Evolutionary conservation across 1,284 basidiomycete genomes (phyloP).

Genomic region (Pterulicium gracile): DNA sequence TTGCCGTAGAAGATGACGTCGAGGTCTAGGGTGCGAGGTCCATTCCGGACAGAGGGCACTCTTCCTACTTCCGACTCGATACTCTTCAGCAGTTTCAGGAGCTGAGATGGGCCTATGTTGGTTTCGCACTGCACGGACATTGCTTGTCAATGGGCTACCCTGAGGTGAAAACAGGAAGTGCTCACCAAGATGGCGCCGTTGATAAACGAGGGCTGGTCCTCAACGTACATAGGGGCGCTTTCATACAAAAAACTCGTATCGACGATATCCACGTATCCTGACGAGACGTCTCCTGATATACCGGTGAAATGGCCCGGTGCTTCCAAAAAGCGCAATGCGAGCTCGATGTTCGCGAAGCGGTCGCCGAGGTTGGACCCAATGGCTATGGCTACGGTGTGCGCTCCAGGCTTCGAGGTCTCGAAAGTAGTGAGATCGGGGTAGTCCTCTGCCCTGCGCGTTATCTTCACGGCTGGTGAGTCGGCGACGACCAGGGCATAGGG

Average conservation of each 20-base stretch:
- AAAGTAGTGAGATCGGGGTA: slow-evolving; percentile 15
- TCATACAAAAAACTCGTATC: slow-evolving; percentile 92
- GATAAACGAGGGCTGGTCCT: slow-evolving; percentile 81
- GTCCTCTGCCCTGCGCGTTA: slow-evolving; percentile 33
- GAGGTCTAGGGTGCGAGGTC: slow-evolving; percentile 86
- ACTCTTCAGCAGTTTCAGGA: slow-evolving; percentile 64
- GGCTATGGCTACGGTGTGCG: slow-evolving; percentile 54
- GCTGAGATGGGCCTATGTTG: slow-evolving; percentile 45
- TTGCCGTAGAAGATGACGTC: slow-evolving; percentile 81
- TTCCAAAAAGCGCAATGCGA: slow-evolving; percentile 56
- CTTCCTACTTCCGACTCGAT: slow-evolving; percentile 77
- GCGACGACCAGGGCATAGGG: slow-evolving; percentile 72
- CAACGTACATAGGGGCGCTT: slow-evolving; percentile 92
- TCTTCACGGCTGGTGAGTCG: slow-evolving; percentile 47
- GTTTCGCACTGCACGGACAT: slow-evolving; percentile 60
- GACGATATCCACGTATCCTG: slow-evolving; percentile 33
- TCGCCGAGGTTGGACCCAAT: slow-evolving; percentile 91
- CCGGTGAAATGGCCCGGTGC: slow-evolving; percentile 21
- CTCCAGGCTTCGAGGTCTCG: background rate
- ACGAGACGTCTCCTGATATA: slow-evolving; percentile 11
- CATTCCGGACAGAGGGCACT: slow-evolving; percentile 74
- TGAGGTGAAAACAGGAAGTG: slow-evolving; percentile 9
- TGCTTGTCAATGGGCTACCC: too few relatives aligned
- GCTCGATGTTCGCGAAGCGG: slow-evolving; percentile 75
- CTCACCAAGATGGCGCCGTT: slow-evolving; percentile 86